A percentile compares a stretch with the other conserved stretches of the same genome.
Evolutionary conservation across 2,329 filamentous ascomycete species (phyloP).

Genomic region (Coniochaeta pulveracea): DNA sequence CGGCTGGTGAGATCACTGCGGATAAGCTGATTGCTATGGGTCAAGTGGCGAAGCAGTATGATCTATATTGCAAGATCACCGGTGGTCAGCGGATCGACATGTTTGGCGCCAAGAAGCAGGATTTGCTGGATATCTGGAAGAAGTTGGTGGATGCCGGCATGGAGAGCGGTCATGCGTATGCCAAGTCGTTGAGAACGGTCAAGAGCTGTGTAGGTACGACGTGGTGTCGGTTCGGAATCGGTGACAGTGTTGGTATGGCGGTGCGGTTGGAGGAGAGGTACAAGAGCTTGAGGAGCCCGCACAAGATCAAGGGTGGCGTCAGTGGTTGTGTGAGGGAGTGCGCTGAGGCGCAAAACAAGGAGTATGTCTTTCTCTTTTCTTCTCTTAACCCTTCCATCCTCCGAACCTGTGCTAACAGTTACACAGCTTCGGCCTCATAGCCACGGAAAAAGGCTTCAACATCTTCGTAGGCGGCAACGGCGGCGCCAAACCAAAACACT

Average conservation of each 20-base stretch:
- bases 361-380: slow-evolving; percentile 46
- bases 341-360: slow-evolving; percentile 85
- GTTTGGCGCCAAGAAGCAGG: slow-evolving; percentile 84
- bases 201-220: slow-evolving; percentile 88
- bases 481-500: slow-evolving; percentile 72
- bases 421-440: slow-evolving; percentile 74
- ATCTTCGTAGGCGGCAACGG: slow-evolving; percentile 86
- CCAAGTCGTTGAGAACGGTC: slow-evolving; percentile 77
- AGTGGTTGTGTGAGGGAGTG: slow-evolving; percentile 89
- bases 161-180: slow-evolving; percentile 86
- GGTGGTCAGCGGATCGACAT: slow-evolving; percentile 86
- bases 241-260: slow-evolving; percentile 85
- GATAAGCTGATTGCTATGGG: slow-evolving; percentile 78
- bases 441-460: slow-evolving; percentile 88
- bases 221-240: slow-evolving; percentile 83
- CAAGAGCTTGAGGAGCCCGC: slow-evolving; percentile 79
- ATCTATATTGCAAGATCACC: slow-evolving; percentile 84
- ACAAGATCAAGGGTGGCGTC: slow-evolving; percentile 87
- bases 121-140: slow-evolving; percentile 73
- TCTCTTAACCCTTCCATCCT: slow-evolving; percentile 6
- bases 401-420: too few relatives aligned
- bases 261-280: slow-evolving; percentile 81
- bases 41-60: slow-evolving; percentile 72
- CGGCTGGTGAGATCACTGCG: slow-evolving; percentile 78
- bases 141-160: slow-evolving; percentile 72